Evolutionary conservation across 352 stramenopile genomes (phyloP).

Genomic region (Pythium sukuiense): DNA sequence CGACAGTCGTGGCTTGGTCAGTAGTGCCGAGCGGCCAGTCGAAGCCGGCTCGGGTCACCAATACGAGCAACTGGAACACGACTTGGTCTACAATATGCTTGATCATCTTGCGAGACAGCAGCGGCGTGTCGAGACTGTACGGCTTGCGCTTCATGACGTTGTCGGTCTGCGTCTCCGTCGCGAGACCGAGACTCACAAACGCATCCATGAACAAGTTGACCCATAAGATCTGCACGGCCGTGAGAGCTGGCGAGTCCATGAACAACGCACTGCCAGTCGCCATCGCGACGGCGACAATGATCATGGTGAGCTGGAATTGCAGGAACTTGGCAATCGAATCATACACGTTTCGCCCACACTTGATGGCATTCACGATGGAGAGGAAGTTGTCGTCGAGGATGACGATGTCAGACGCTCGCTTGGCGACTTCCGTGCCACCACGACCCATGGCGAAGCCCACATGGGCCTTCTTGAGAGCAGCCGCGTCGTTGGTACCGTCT

Average conservation of each 20-base stretch:
- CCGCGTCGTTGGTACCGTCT: constrained; percentile 72
- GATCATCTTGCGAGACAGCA: constrained; percentile 94
- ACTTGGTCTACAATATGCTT: constrained; percentile 94
- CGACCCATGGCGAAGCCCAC: constrained; percentile 81
- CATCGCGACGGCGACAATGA: constrained; percentile 92
- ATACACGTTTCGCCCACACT: constrained; percentile 79
- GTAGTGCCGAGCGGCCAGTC: constrained; percentile 26
- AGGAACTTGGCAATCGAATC: constrained; percentile 97
- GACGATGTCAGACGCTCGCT: constrained; percentile 90
- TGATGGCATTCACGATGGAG: constrained; percentile 87
- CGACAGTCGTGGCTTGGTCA: background rate
- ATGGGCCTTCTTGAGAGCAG: constrained; percentile 72
- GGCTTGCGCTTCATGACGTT: constrained; percentile 91
- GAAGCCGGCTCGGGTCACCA: constrained; percentile 86
- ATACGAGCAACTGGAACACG: constrained; percentile 88
- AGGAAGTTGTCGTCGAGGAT: constrained; percentile 94
- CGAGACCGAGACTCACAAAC: constrained; percentile 94
- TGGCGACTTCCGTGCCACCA: constrained; percentile 65
- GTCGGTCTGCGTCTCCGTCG: constrained; percentile 90
- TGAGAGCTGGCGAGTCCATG: constrained; percentile 88
- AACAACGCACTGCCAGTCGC: constrained; percentile 89
- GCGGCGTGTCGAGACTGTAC: constrained; percentile 88
- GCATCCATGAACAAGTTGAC: constrained; percentile 99
- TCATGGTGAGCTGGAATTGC: constrained; percentile 98
- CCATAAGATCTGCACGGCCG: constrained; percentile 96